Percentiles rank a stretch among this genome's conserved stretches.
These are phyloP conservation scores for Torulaspora delbrueckii DNA, from an alignment of 805 yeast genomes.

Conservation along the genomic window DNA sequence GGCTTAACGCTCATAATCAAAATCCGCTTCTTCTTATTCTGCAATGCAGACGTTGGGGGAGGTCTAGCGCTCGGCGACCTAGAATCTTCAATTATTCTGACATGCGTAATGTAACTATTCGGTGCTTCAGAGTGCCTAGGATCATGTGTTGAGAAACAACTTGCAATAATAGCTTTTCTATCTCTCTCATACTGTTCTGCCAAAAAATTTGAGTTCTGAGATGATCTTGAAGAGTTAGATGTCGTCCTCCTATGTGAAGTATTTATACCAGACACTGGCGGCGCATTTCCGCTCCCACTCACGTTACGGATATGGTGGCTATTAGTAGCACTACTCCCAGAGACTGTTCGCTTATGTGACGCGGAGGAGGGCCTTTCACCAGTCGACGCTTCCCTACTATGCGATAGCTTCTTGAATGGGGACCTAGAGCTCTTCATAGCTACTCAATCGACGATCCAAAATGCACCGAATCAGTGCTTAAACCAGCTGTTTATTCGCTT, in stretches of 20 bases:
- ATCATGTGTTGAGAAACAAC: constrained; percentile 47
- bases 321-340: constrained; percentile 13
- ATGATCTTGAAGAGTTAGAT: constrained; percentile 34
- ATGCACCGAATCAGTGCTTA: background rate
- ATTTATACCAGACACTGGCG: constrained; percentile 27
- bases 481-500: background rate
- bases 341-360: constrained; percentile 22
- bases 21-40: constrained; percentile 56
- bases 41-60: constrained; percentile 45
- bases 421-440: constrained; percentile 34
- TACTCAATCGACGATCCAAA: background rate
- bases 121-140: constrained; percentile 38
- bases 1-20: constrained; percentile 46
- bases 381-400: constrained; percentile 32
- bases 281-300: constrained; percentile 21
- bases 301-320: constrained; percentile 15
- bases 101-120: constrained; percentile 70
- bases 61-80: constrained; percentile 66
- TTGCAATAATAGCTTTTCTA: constrained; percentile 43
- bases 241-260: constrained; percentile 31
- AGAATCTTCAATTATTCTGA: constrained; percentile 68
- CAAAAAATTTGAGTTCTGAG: constrained; percentile 34
- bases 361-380: constrained; percentile 23
- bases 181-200: constrained; percentile 59
- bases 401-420: constrained; percentile 35